Evolutionary conservation across 2,329 filamentous ascomycete genomes (phyloP), one percentile per base, ranked within the genome.

Genomic region (Microdochium bolleyi): DNA sequence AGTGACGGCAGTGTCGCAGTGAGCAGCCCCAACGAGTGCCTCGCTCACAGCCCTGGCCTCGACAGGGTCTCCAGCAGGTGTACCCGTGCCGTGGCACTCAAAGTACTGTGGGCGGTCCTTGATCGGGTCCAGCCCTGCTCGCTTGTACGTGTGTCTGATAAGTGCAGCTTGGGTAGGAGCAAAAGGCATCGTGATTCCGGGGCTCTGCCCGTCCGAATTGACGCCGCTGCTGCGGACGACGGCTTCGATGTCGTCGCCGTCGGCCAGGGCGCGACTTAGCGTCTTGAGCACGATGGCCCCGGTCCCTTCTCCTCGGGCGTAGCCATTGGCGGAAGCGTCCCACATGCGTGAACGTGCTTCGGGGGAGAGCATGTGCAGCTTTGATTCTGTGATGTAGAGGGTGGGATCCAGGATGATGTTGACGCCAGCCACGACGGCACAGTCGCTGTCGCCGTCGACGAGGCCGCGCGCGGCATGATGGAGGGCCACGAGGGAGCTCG

Each of bases 241-340:
- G 7, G 68, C 73, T 1, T 70, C 57, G 21, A 77, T 66, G 1
- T 65, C 63, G 57, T 83, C 74, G 0, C 71, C 70, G 30, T 79
- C 77, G 3, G 60, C 58, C 0, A 80, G 32, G 0, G 80, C 79
- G 41, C 70, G 63, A 1, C 67, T 64, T 0, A 80, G 61, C 3
- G 60, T 67, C 64, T 82, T 82, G 0, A 83, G 55, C 2, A 79
- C 58, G 0, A 83, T 57, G 0, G 65, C 57, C 0, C 59, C 73
- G 2, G 70, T 59, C 0, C 73, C 79, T 49, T 83, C 79, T 0
- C 70, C 78, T 2, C 78, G 67, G 10, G 71, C 77, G 54, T 81
- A 83, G 0, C 79, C 80, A 54, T 77, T 70, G 1, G 71, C 76
- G 2, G 57, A 55, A 1, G 61, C 55, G 51, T 76, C 74, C 50